A percentile compares a stretch with the other conserved stretches of the same genome.
phyloP scores from a whole-genome alignment of 2,329 filamentous ascomycete species.

The Magnaporthiopsis rhizophila region DNA sequence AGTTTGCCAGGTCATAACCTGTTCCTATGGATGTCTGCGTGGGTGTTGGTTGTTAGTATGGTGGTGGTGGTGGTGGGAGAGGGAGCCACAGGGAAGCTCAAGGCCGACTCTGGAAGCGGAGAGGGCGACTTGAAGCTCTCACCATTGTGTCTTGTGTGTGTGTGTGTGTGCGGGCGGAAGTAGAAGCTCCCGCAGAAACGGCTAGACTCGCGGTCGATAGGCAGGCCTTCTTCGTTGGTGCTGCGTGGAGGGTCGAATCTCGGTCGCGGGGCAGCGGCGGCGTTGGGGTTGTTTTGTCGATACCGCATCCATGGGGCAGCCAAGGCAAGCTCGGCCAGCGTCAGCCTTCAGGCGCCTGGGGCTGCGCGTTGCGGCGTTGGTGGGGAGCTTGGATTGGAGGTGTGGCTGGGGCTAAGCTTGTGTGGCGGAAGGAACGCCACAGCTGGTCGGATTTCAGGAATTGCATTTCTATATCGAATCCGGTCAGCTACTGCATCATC shows the following conservation, averaged over 20 bases:
- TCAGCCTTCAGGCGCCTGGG: slow-evolving; percentile 12
- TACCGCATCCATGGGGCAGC: background rate
- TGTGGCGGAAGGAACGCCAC: background rate
- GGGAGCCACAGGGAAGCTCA: background rate
- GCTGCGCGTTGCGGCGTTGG: slow-evolving; percentile 12
- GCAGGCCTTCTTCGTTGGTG: background rate
- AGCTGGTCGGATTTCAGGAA: background rate
- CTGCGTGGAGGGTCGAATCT: background rate
- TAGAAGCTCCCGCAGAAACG: background rate
- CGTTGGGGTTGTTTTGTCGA: background rate
- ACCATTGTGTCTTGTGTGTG: slow-evolving; percentile 7
- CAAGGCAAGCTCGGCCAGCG: background rate
- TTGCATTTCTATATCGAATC: background rate
- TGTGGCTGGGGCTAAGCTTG: background rate
- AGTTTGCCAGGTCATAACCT: slow-evolving; percentile 98
- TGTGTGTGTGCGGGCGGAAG: background rate
- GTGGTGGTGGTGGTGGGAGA: background rate
- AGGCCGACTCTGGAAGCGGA: too few species aligned
- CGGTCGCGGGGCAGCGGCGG: too few species aligned
- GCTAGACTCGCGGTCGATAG: background rate
- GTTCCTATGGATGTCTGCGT: slow-evolving; percentile 96
- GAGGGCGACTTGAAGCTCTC: slow-evolving; percentile 3
- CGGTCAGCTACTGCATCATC: too few species aligned
- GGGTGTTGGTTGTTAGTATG: slow-evolving; percentile 13
- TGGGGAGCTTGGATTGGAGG: background rate